Evolutionary conservation across 192 early-diverging fungal species (phyloP).

Genomic region (Coemansia sp.): DNA sequence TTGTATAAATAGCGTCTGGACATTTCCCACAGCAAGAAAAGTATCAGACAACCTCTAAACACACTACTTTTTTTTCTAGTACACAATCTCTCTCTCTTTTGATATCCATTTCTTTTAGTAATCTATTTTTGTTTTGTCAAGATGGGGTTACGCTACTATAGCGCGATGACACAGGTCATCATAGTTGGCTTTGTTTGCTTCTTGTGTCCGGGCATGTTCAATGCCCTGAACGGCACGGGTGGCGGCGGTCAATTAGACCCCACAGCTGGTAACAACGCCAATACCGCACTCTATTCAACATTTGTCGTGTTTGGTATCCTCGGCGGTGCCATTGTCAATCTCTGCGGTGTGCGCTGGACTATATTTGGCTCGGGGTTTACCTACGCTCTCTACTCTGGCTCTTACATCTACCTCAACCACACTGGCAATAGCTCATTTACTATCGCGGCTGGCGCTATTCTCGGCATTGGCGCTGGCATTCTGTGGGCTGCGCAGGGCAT

Average conservation of each 20-base stretch:
- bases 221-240: constrained; percentile 69
- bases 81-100: neutral
- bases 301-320: constrained; percentile 80
- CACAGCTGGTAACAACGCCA: constrained; percentile 70
- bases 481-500: constrained; percentile 79
- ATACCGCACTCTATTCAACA: constrained; percentile 77
- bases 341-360: constrained; percentile 72
- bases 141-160: constrained; percentile 53
- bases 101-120: neutral
- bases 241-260: constrained; percentile 69
- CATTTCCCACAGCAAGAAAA: neutral
- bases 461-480: constrained; percentile 84
- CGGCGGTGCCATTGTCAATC: constrained; percentile 79
- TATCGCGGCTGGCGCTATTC: constrained; percentile 75
- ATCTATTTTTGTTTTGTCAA: neutral
- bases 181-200: constrained; percentile 76
- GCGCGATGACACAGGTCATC: constrained; percentile 70
- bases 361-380: constrained; percentile 69
- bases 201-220: constrained; percentile 82
- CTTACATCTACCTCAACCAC: constrained; percentile 73
- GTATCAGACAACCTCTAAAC: neutral
- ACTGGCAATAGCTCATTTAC: constrained; percentile 63
- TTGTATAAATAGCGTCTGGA: neutral
- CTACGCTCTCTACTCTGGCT: constrained; percentile 79
- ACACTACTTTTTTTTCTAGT: neutral